Base-by-base conservation (phyloP, 768 basidiomycete species). In the Mycena floridula region DNA sequence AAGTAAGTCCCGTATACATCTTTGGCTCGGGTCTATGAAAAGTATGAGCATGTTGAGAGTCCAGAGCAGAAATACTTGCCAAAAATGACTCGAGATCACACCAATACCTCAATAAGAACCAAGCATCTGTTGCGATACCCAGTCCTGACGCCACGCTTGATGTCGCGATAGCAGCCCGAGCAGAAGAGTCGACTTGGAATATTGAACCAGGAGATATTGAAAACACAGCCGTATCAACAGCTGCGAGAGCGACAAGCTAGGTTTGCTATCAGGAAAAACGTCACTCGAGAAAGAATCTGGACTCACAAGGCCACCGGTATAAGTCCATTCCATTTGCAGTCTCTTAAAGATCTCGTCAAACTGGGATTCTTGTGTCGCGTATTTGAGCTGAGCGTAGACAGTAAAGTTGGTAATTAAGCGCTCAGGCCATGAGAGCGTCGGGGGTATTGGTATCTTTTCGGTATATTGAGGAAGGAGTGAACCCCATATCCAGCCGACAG, bases 41-140 rank as follows among this genome's bases (percentile, higher is more conserved):
- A 32, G 21, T 37, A 41, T 22, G 13, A 30, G 30, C 12, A 15
- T 16, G 11, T 39, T 32, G 32, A 46, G 32, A 20, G 23, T 39
- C 20, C 22, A 15, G 7, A 46, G 13, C 36, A 24, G n/a, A 4
- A 35, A 22, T n/a, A 59, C 74, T 27, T 46, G 81, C 83, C 45
- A 73, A 68, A 51, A 84, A 82, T 11, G 73, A 79, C 0, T 60
- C 51, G 0, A 73, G 50, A 43, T 74, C 70, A 3, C 78, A 77
- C 49, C 65, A 71, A 57, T 87, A 89, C 2, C 68, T 64, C 4
- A 88, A 60, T 18, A 85, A 58, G 59, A 85, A 80, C 81, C 82
- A 87, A 0, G 76, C 73, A 40, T 78, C 77, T 43, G 73, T 71
- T 5, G 75, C 63, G 41, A 86, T 73, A 2, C 85, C 86, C 15